Conservation (phyloP, 768 basidiomycete genomes). For the Lyophyllum semitale region DNA sequence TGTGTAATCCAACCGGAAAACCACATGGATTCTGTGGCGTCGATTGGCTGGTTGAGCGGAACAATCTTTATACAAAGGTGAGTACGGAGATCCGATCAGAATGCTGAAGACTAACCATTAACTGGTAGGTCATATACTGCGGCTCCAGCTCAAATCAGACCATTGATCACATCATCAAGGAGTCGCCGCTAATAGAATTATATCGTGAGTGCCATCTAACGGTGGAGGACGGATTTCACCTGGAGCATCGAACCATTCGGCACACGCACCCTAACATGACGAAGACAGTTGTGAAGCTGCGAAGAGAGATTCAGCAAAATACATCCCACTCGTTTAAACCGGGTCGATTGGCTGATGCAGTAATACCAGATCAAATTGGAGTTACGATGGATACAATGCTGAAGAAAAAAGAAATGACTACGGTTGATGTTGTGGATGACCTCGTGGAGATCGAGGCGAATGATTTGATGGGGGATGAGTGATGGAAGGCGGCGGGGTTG, state of each 20-base stretch:
- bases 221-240: slow-evolving; percentile 23
- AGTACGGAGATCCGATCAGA: too few relatives aligned
- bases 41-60: slow-evolving; percentile 33
- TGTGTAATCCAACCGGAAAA: slow-evolving; percentile 15
- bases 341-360: neutral
- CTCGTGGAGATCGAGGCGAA: too few relatives aligned
- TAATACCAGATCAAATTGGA: slow-evolving; percentile 11
- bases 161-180: slow-evolving; percentile 13
- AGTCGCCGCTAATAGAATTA: slow-evolving; percentile 26
- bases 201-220: slow-evolving; percentile 19
- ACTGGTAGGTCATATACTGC: slow-evolving; percentile 13
- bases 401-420: too few relatives aligned
- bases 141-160: slow-evolving; percentile 13
- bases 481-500: too few relatives aligned
- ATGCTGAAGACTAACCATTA: too few relatives aligned
- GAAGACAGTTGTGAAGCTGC: slow-evolving; percentile 20
- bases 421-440: too few relatives aligned
- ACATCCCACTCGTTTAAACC: neutral
- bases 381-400: slow-evolving; percentile 3
- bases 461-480: too few relatives aligned
- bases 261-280: slow-evolving; percentile 27
- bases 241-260: slow-evolving; percentile 18
- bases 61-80: slow-evolving; percentile 30
- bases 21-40: slow-evolving; percentile 11
- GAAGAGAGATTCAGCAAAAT: neutral